These are phyloP conservation scores for Bruguiera sexangula DNA, from an alignment of 345 rosid genomes.

Conservation along the genomic window DNA sequence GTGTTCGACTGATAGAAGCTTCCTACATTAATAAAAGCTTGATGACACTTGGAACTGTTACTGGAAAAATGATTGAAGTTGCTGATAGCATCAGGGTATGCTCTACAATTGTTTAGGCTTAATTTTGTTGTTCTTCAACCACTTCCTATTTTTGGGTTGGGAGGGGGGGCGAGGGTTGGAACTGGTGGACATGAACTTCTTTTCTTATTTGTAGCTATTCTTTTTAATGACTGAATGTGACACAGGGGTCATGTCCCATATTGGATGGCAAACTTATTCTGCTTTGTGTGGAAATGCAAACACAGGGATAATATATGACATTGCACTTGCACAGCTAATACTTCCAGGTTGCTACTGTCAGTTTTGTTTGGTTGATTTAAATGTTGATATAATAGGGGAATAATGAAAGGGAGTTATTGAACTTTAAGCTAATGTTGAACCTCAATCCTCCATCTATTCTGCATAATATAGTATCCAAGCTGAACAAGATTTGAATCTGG, in stretches of 20 bases:
- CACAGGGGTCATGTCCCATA: conserved; percentile 91
- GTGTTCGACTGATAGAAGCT: conserved; percentile 91
- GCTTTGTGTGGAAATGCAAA: conserved; percentile 97
- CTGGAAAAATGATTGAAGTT: conserved; percentile 88
- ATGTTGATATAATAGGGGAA: no score
- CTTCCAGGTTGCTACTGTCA: background rate
- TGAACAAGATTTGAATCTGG: background rate
- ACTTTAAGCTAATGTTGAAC: background rate
- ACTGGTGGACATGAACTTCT: background rate
- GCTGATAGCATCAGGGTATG: conserved; percentile 88
- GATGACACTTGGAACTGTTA: conserved; percentile 93
- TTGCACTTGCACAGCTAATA: conserved; percentile 86
- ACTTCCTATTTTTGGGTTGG: no score
- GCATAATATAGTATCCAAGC: background rate
- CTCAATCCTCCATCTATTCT: background rate
- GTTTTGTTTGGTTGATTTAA: no score
- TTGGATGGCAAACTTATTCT: conserved; percentile 81
- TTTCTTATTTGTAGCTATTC: conserved; percentile 8
- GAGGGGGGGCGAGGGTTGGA: background rate
- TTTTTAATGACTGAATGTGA: background rate
- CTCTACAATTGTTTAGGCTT: conserved; percentile 4
- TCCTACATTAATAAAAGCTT: conserved; percentile 91
- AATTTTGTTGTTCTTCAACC: background rate
- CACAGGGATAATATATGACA: conserved; percentile 93
- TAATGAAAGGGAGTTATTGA: no score